Conservation (phyloP, 2,329 filamentous ascomycete genomes). For the Colletotrichum camelliae region DNA sequence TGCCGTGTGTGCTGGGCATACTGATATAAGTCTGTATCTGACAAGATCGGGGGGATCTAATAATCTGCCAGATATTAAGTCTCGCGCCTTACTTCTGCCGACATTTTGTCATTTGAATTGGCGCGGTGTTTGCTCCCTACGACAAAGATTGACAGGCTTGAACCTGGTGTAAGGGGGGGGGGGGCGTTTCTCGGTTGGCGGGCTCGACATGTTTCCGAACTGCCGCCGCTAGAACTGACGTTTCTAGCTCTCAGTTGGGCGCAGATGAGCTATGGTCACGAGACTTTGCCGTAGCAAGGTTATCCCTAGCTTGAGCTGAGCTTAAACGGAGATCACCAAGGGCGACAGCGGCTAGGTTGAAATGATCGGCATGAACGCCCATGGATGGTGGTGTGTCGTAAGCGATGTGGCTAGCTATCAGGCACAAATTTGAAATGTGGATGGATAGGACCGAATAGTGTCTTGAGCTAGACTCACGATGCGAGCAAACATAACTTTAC, state of each 20-base stretch:
- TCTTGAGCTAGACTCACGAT: background rate
- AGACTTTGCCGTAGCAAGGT: background rate
- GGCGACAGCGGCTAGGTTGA: background rate
- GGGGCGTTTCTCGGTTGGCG: background rate
- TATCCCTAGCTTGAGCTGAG: background rate
- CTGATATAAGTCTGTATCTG: background rate
- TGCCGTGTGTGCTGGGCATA: rapidly evolving
- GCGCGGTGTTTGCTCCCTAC: background rate
- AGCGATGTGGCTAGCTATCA: background rate
- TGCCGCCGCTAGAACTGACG: background rate
- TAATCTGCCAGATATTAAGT: background rate
- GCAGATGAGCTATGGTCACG: background rate
- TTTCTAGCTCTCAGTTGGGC: background rate
- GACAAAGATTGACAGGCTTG: background rate
- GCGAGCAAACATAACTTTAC: background rate
- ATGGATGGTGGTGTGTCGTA: background rate
- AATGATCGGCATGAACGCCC: background rate
- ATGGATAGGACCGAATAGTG: background rate
- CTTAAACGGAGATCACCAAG: background rate
- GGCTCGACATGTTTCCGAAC: background rate
- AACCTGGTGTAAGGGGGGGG: background rate
- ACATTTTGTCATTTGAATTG: background rate
- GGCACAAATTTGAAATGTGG: background rate
- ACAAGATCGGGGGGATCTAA: background rate
- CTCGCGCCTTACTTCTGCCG: background rate